Percentiles rank a stretch among this genome's conserved stretches.
phyloP scores from a whole-genome alignment of 1,139 yeast species.

The Saccharomyces uvarum region DNA sequence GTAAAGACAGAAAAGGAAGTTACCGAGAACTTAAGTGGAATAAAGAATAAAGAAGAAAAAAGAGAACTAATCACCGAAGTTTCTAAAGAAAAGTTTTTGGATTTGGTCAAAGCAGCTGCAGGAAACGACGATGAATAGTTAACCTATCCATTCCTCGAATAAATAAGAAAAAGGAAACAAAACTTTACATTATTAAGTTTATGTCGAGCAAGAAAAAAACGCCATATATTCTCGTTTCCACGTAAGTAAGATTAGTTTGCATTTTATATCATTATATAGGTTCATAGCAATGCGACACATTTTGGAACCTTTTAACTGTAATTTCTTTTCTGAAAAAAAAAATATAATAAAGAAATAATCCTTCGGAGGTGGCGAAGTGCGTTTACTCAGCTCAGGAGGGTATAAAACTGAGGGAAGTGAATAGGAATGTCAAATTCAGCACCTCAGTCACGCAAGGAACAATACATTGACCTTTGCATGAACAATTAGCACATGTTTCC shows the following conservation, averaged over 20 bases:
- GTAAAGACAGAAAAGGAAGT: slow-evolving; percentile 42
- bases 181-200: background rate
- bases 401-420: too few species aligned
- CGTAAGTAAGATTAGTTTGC: background rate
- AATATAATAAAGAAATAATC: too few species aligned
- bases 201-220: background rate
- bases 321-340: too few species aligned
- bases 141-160: background rate
- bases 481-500: too few species aligned
- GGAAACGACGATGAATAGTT: slow-evolving; percentile 36
- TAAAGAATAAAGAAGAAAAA: slow-evolving; percentile 35
- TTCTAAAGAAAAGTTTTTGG: slow-evolving; percentile 83
- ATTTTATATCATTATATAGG: background rate
- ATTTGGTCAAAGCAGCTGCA: slow-evolving; percentile 71
- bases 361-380: too few species aligned
- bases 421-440: too few species aligned
- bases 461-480: too few species aligned
- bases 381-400: too few species aligned
- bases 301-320: background rate
- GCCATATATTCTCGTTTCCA: background rate
- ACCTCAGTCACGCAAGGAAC: too few species aligned
- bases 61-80: slow-evolving; percentile 69
- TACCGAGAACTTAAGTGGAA: slow-evolving; percentile 35
- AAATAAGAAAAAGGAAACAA: background rate
- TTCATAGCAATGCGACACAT: background rate